Percentiles rank a stretch among this genome's conserved stretches.
phyloP scores from a whole-genome alignment of 345 rosid species.

The Trapa bicornis region DNA sequence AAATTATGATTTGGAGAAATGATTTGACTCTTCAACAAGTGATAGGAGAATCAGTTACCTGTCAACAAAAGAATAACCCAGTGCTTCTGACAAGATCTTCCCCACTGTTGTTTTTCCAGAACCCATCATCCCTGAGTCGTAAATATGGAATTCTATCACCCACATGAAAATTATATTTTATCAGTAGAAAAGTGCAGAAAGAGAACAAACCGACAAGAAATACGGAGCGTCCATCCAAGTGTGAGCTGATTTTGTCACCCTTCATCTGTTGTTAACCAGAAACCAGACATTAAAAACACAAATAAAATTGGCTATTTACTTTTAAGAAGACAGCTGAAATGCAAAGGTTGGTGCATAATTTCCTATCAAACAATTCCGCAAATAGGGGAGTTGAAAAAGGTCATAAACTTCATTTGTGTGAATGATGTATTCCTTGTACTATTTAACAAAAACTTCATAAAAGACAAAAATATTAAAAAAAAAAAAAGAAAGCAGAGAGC shows the following conservation, averaged over 20 bases:
- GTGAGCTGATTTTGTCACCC: conserved; percentile 17
- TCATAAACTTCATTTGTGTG: not conserved
- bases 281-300: not conserved
- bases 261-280: conserved; percentile 20
- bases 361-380: not conserved
- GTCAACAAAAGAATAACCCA: conserved; percentile 33
- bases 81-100: conserved; percentile 26
- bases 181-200: not conserved
- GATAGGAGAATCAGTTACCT: conserved; percentile 17
- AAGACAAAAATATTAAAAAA: not conserved
- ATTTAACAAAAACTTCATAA: not conserved
- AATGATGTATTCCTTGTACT: not conserved
- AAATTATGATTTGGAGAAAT: not conserved
- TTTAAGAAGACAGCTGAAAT: not conserved
- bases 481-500: not conserved
- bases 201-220: conserved; percentile 41
- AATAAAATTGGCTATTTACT: not conserved
- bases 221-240: conserved; percentile 23
- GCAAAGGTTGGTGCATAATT: not conserved
- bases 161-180: not conserved
- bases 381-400: not conserved
- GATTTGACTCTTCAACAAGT: not conserved
- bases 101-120: conserved; percentile 44
- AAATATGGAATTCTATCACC: conserved; percentile 3
- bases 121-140: conserved; percentile 39